Percentiles rank a stretch among this genome's conserved stretches.
Conservation (phyloP, 2,329 filamentous ascomycete species). For the Monosporascus sp. region DNA sequence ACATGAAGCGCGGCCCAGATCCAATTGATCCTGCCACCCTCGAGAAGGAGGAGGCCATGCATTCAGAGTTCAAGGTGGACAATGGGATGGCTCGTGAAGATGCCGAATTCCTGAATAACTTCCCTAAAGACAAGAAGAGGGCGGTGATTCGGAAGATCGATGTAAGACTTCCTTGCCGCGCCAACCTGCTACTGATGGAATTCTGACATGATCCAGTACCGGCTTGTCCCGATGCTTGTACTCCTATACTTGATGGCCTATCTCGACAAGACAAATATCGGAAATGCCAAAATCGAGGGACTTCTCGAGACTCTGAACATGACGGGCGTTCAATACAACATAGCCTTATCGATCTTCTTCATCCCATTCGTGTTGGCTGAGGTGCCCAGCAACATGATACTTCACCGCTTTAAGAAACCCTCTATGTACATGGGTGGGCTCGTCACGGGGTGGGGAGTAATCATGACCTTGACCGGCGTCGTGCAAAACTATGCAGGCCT, state of each 20-base stretch:
- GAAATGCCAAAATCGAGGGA: slow-evolving; percentile 23
- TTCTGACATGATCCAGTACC: slow-evolving; percentile 6
- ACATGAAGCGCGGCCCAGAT: too few relatives aligned
- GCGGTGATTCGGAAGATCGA: slow-evolving; percentile 26
- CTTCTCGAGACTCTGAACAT: slow-evolving; percentile 16
- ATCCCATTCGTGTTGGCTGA: slow-evolving; percentile 26
- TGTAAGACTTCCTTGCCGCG: slow-evolving; percentile 8
- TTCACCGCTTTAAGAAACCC: slow-evolving; percentile 34
- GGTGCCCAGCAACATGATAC: slow-evolving; percentile 35
- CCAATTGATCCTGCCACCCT: too few relatives aligned
- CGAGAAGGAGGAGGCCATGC: too few relatives aligned
- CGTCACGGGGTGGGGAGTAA: slow-evolving; percentile 31
- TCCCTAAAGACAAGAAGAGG: slow-evolving; percentile 24
- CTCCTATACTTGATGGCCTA: slow-evolving; percentile 26
- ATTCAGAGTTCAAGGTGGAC: too few relatives aligned
- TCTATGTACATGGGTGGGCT: slow-evolving; percentile 36
- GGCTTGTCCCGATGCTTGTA: slow-evolving; percentile 25
- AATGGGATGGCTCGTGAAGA: slow-evolving; percentile 19
- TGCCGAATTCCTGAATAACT: slow-evolving; percentile 25
- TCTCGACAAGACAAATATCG: slow-evolving; percentile 24
- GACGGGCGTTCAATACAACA: slow-evolving; percentile 27
- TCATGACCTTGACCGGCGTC: slow-evolving; percentile 33
- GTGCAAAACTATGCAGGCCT: slow-evolving; percentile 35
- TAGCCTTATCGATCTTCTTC: slow-evolving; percentile 24
- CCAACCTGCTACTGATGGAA: too few relatives aligned